phyloP scores from a whole-genome alignment of 306 rosid genomes.

The Cercis canadensis region DNA sequence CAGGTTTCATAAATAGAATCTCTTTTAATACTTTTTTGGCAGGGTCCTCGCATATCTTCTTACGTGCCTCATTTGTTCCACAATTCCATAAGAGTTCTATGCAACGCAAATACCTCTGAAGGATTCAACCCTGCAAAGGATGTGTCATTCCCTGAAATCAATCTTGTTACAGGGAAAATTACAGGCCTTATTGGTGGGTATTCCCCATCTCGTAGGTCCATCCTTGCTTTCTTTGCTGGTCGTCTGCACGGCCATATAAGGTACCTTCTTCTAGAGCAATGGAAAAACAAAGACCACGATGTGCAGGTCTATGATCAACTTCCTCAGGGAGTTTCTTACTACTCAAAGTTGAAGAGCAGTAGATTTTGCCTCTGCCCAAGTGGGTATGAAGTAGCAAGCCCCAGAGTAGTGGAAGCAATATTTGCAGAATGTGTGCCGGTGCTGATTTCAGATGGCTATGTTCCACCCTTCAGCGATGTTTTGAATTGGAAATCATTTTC shows the following conservation, averaged over 20 bases:
- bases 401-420: conserved; percentile 62
- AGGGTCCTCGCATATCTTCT: conserved; percentile 55
- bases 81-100: conserved; percentile 63
- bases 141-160: conserved; percentile 61
- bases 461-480: conserved; percentile 64
- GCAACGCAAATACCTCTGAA: conserved; percentile 74
- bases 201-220: conserved; percentile 46
- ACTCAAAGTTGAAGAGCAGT: conserved; percentile 53
- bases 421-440: conserved; percentile 70
- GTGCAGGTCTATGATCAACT: conserved; percentile 55
- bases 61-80: conserved; percentile 49
- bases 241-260: conserved; percentile 61
- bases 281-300: conserved; percentile 67
- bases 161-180: conserved; percentile 41
- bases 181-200: conserved; percentile 47
- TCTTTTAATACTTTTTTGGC: not conserved
- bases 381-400: conserved; percentile 70
- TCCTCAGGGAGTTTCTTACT: conserved; percentile 49
- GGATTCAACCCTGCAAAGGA: conserved; percentile 68
- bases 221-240: conserved; percentile 71
- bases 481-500: conserved; percentile 63
- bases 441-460: conserved; percentile 56
- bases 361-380: conserved; percentile 67
- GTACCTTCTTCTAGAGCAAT: conserved; percentile 42
- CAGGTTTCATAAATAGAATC: not conserved